Conservation (phyloP, 2,329 filamentous ascomycete species). For the Atkinsonella hypoxylon region DNA sequence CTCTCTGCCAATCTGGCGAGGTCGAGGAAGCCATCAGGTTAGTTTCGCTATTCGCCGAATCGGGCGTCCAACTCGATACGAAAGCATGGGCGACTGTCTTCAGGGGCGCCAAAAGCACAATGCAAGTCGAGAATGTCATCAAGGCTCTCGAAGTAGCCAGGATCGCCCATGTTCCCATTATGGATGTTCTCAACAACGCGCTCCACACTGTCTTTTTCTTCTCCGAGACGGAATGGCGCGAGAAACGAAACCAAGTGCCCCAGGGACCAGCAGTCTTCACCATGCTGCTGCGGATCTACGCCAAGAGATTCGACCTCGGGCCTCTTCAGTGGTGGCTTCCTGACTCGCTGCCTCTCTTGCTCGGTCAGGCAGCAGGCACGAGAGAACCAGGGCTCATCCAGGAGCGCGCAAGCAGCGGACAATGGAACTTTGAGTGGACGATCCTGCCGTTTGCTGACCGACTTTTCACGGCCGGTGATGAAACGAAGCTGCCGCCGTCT, state of each 20-base stretch:
- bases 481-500: constrained; percentile 22
- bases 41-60: constrained; percentile 21
- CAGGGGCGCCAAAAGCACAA: constrained; percentile 51
- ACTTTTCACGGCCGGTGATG: constrained; percentile 16
- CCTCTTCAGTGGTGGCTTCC: constrained; percentile 31
- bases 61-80: constrained; percentile 47
- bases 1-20: constrained; percentile 46
- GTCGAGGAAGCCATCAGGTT: constrained; percentile 24
- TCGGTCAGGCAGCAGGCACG: constrained; percentile 14
- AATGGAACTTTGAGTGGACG: constrained; percentile 20
- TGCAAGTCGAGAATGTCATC: constrained; percentile 40
- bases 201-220: constrained; percentile 39
- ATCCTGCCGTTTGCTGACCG: constrained; percentile 22
- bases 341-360: constrained; percentile 21
- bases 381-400: constrained; percentile 11
- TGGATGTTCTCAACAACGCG: constrained; percentile 23
- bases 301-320: constrained; percentile 33
- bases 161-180: constrained; percentile 34
- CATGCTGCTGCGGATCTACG: constrained; percentile 37
- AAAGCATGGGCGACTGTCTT: constrained; percentile 60
- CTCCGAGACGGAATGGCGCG: constrained; percentile 26
- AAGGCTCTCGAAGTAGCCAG: constrained; percentile 25
- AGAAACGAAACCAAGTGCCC: constrained; percentile 17
- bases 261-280: constrained; percentile 28
- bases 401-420: constrained; percentile 9